Evolutionary conservation across 2,329 filamentous ascomycete species (phyloP).

Genomic region (Sordariomycetes sp.): DNA sequence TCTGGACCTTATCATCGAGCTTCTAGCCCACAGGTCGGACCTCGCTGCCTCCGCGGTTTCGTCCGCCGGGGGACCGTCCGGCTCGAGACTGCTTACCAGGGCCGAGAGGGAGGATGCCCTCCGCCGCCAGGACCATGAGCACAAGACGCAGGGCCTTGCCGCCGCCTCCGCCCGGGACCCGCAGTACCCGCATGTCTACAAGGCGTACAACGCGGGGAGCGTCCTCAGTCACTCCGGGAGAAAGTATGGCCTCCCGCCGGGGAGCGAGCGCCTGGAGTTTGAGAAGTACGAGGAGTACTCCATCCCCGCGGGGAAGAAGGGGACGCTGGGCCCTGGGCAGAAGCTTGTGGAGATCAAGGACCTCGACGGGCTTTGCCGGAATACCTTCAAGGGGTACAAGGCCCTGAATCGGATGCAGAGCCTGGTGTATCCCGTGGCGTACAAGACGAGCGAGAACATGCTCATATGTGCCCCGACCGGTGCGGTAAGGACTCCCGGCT

Average conservation of each 20-base stretch:
- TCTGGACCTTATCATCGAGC: constrained; percentile 81
- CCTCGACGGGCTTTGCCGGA: constrained; percentile 78
- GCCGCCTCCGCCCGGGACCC: constrained; percentile 60
- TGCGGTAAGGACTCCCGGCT: constrained; percentile 44
- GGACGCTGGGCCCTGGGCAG: constrained; percentile 59
- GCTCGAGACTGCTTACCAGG: constrained; percentile 54
- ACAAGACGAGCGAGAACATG: constrained; percentile 97
- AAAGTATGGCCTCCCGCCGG: constrained; percentile 71
- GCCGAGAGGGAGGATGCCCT: constrained; percentile 72
- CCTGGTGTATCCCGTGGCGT: constrained; percentile 87
- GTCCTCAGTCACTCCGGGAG: constrained; percentile 68
- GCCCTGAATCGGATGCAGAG: constrained; percentile 96
- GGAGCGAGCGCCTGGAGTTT: constrained; percentile 58
- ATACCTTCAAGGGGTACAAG: constrained; percentile 93
- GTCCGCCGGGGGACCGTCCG: constrained; percentile 21
- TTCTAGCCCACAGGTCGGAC: constrained; percentile 67
- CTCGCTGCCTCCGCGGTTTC: constrained; percentile 29
- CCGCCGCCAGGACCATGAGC: constrained; percentile 64
- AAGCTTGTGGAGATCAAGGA: constrained; percentile 70
- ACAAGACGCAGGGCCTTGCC: constrained; percentile 67
- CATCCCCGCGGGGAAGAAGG: constrained; percentile 74
- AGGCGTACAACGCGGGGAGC: constrained; percentile 68
- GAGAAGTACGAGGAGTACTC: constrained; percentile 82
- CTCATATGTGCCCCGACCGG: constrained; percentile 95
- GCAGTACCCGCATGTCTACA: constrained; percentile 91